phyloP scores from a whole-genome alignment of 2,329 filamentous ascomycete genomes.

The Alternaria burnsii region DNA sequence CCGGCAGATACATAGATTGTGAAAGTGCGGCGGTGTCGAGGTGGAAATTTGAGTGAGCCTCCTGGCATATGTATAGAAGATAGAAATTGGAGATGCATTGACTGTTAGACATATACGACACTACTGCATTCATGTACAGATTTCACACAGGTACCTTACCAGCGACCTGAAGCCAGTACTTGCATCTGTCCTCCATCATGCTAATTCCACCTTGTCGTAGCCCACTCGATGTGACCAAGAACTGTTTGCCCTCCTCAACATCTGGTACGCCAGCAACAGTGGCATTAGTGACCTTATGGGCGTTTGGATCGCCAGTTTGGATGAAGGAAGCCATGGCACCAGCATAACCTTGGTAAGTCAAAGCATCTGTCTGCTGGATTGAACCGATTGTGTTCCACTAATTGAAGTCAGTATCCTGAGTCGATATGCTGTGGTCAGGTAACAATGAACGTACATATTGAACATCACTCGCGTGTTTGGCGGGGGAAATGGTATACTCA shows the following conservation, averaged over 20 bases:
- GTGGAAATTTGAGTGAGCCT: neutral
- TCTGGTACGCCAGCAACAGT: conserved; percentile 58
- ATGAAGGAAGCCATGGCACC: conserved; percentile 70
- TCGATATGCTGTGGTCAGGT: neutral
- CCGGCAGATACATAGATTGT: neutral
- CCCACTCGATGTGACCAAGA: conserved; percentile 59
- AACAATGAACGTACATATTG: conserved; percentile 58
- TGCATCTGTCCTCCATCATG: conserved; percentile 59
- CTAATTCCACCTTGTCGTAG: conserved; percentile 54
- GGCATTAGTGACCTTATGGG: conserved; percentile 61
- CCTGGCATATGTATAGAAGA: neutral
- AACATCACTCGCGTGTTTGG: conserved; percentile 65
- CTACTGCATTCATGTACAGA: neutral
- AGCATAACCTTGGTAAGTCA: conserved; percentile 65
- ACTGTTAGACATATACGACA: neutral
- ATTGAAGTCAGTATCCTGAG: conserved; percentile 7
- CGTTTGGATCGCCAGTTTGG: conserved; percentile 66
- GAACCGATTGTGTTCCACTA: conserved; percentile 65
- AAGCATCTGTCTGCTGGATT: conserved; percentile 61
- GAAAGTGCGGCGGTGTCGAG: neutral
- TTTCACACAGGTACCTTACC: conserved; percentile 56
- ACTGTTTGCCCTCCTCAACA: conserved; percentile 57
- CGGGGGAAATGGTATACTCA: conserved; percentile 68
- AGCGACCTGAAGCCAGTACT: conserved; percentile 62
- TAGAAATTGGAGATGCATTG: neutral